Conservation (phyloP, 345 rosid genomes). For the Carallia pectinifolia region DNA sequence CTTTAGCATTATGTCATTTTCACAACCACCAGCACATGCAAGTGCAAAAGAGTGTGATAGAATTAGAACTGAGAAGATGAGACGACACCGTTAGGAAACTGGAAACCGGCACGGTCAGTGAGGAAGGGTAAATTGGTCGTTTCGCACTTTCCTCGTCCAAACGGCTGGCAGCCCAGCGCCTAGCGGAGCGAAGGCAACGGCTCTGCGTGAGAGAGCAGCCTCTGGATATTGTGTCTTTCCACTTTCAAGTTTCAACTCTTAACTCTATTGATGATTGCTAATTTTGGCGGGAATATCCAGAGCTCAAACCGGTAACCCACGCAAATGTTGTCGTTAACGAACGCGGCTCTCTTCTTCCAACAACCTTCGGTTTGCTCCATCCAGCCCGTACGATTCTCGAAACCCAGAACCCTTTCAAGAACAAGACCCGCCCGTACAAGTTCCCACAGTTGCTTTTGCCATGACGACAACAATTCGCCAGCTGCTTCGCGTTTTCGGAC, state of each 20-base stretch:
- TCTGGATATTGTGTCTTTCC: background rate
- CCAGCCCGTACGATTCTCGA: conserved; percentile 26
- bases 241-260: background rate
- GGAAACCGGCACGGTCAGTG: too few relatives aligned
- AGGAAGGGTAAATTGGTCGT: conserved; percentile 6
- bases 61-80: too few relatives aligned
- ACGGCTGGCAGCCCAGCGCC: background rate
- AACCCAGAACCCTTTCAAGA: conserved; percentile 23
- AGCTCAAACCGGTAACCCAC: background rate
- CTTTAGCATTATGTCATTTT: too few relatives aligned
- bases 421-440: conserved; percentile 14
- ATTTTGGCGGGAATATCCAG: conserved; percentile 1
- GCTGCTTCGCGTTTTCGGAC: conserved; percentile 15
- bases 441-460: conserved; percentile 30
- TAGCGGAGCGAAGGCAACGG: too few relatives aligned
- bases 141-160: background rate
- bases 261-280: conserved; percentile 11
- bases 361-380: conserved; percentile 25
- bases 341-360: conserved; percentile 24
- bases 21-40: too few relatives aligned
- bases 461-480: background rate
- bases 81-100: too few relatives aligned
- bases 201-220: too few relatives aligned
- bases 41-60: too few relatives aligned
- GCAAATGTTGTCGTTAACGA: conserved; percentile 48